Base-by-base conservation (phyloP, 345 rosid genomes). In the Brassica juncea region DNA sequence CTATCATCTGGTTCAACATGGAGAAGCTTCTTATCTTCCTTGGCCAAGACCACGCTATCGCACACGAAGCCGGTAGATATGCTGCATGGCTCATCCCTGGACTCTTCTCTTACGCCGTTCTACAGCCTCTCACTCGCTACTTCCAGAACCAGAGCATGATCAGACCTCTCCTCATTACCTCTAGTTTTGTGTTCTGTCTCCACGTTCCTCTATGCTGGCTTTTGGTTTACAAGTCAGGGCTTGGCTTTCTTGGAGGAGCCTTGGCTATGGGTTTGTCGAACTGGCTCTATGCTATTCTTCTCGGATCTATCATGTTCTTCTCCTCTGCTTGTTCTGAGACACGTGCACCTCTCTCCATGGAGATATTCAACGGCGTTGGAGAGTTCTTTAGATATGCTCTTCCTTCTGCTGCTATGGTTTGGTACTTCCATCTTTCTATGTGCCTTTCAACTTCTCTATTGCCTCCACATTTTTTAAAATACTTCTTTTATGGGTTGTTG, bases 331-430 rank as follows among this genome's bases (percentile, higher is more conserved):
- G 92, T 80, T 74, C 83, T 0, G 74, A 72, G 77, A 85, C 92
- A 4, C 85, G 88, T 0, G 86, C 72, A 14, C 83, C 84, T 0
- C 23, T 89, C 14, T 70, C 90, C 3, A 75, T 72, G 82, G 91
- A 88, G 70, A 63, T 89, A 27, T 88, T 89, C 69, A 57, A 62
- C 0, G 90, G 92, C 4, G 57, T 86, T 21, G 75, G 80, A 37
- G 87, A 85, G 84, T 89, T 91, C 70, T 89, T 89, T 35, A 83
- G 74, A 57, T 88, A 84, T 27, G 96, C 92, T 28, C 80, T 91
- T 74, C 88, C 93, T 42, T 88, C 96, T 47, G 87, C 96, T 3
- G 81, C 86, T 15, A 89, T 91, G 96, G 27, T 86, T 82, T 91
- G 96, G 96, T 89, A 89, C 34, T 42, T 44, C 27, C 39, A n/a